Evolutionary conservation across 225 moss, liverwort and hornwort species (phyloP).

Genomic region (Pleurozium schreberi): DNA sequence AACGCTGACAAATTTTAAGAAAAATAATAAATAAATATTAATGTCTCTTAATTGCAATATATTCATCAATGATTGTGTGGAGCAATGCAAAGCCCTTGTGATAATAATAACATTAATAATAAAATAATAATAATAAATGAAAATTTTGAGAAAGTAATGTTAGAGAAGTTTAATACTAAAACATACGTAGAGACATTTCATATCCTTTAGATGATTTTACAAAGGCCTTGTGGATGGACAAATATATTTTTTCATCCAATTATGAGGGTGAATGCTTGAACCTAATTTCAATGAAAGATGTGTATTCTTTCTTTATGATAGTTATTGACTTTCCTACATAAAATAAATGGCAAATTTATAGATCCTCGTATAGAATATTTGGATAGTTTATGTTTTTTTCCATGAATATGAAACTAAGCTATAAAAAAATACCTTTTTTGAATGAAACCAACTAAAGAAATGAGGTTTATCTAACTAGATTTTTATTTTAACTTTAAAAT

Average conservation of each 20-base stretch:
- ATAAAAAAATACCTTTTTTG: no score
- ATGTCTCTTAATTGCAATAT: neutral
- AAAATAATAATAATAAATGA: neutral
- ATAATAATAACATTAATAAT: neutral
- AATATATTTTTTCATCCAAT: neutral
- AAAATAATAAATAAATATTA: neutral
- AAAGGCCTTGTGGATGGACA: rapidly evolving
- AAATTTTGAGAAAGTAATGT: no score
- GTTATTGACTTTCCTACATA: neutral
- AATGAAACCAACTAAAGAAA: neutral
- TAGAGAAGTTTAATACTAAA: rapidly evolving
- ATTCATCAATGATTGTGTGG: neutral
- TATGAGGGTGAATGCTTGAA: rapidly evolving
- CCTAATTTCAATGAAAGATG: neutral
- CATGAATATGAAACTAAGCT: neutral
- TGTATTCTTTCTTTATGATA: neutral
- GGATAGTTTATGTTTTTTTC: rapidly evolving
- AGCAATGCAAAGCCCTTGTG: neutral
- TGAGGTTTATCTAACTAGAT: rapidly evolving
- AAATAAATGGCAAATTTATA: neutral
- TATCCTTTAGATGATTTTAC: neutral
- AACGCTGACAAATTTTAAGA: rapidly evolving
- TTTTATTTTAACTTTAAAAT: neutral
- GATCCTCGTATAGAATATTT: rapidly evolving
- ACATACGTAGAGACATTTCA: rapidly evolving